These are phyloP conservation scores for Mucor lusitanicus DNA, from an alignment of 371 early-diverging fungal species.

Conservation along the genomic window DNA sequence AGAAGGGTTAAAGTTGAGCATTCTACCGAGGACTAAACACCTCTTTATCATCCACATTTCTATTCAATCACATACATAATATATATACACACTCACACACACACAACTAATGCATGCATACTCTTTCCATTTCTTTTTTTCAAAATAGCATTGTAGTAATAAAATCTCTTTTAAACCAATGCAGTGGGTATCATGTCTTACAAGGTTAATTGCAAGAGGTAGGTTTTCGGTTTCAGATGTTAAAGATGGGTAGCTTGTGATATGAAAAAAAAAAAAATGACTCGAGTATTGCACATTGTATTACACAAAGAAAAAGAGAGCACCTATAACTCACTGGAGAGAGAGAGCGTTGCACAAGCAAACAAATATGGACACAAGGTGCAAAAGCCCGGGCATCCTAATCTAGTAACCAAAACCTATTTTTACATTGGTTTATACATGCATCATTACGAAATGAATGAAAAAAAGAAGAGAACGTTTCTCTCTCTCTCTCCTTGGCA, in stretches of 20 bases:
- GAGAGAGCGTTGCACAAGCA: not conserved
- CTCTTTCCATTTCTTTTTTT: not conserved
- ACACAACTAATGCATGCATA: not conserved
- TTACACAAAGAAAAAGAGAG: not conserved
- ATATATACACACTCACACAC: not conserved
- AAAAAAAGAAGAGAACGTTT: not conserved
- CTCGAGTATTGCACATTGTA: not conserved
- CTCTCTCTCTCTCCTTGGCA: not conserved
- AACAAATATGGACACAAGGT: not conserved
- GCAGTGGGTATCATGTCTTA: not conserved
- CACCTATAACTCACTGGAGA: not conserved
- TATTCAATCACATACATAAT: not conserved
- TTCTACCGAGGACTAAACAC: not conserved
- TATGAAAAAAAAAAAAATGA: not conserved
- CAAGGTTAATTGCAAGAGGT: not conserved
- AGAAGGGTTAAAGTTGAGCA: not conserved
- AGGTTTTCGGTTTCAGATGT: not conserved
- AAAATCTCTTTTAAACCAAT: not conserved
- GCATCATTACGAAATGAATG: not conserved
- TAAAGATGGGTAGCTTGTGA: not conserved
- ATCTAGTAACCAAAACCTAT: not conserved
- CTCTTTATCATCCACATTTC: not conserved
- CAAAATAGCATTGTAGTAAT: not conserved
- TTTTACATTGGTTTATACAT: not conserved
- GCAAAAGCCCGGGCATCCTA: not conserved